Percentiles rank a stretch among this genome's conserved stretches.
Conservation (phyloP, 1,284 basidiomycete species). For the Boletellus deceptivus region DNA sequence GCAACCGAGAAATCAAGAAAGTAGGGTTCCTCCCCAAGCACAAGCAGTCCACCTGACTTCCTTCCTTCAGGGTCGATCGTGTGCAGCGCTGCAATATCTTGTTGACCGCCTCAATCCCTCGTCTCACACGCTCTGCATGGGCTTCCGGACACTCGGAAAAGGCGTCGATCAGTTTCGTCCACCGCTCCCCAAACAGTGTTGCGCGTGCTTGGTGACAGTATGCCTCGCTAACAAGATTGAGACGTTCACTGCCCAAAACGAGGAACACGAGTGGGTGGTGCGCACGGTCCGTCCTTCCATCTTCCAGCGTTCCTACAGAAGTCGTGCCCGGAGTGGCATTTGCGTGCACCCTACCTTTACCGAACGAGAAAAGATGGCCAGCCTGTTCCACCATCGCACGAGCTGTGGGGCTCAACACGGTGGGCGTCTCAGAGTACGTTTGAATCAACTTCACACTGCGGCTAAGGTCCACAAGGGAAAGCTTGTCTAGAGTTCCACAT, state of each 20-base stretch:
- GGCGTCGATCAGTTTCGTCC: constrained; percentile 13
- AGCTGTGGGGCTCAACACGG: constrained; percentile 4
- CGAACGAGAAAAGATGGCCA: constrained; percentile 8
- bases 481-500: too few relatives aligned
- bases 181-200: constrained; percentile 13
- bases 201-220: constrained; percentile 21
- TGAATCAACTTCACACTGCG: too few relatives aligned
- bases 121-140: constrained; percentile 8
- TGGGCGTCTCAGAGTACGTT: constrained; percentile 40
- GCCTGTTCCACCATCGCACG: not conserved
- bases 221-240: constrained; percentile 19
- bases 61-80: not conserved
- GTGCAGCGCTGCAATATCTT: constrained; percentile 11
- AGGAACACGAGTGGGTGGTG: constrained; percentile 12
- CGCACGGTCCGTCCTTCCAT: not conserved
- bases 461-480: too few relatives aligned
- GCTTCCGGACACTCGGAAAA: constrained; percentile 1
- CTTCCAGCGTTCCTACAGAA: not conserved
- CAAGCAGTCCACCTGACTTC: constrained; percentile 5
- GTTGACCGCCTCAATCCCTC: constrained; percentile 11
- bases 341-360: not conserved
- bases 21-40: constrained; percentile 20
- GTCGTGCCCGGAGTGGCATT: not conserved
- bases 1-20: constrained; percentile 25
- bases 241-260: constrained; percentile 16